Evolutionary conservation across 129 eudicot species (phyloP), one percentile per base, ranked within the genome.

Genomic region (Logfia minima): DNA sequence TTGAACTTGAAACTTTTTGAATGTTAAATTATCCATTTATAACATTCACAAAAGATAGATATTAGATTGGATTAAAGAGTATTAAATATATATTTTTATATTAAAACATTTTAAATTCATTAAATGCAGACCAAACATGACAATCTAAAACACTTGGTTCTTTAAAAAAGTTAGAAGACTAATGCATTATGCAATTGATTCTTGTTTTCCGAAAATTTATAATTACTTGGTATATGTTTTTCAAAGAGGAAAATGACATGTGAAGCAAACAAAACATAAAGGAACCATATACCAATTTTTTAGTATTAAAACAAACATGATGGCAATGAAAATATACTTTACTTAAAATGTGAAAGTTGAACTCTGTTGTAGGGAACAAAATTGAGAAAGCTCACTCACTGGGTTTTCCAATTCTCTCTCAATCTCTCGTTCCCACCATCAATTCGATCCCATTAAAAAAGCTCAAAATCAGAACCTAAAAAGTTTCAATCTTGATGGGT

Each of bases 401-500:
- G 72, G 66, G 72, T 65, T 79, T 79, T 72, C 74, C 64, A 58
- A 41, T 41, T 74, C 60, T 74, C 69, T 53, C 34, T 62, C 62
- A 62, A 77, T 72, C 45, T 37, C 60, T 72, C 74, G n/a, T 29
- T 22, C 45, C 26, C 75, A 68, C 45, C 61, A 66, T 66, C 24
- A 32, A 63, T 28, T 53, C 66, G 59, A 68, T 35, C 83, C 56
- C 62, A 21, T 19, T 1, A 58, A 22, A 22, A 21, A 58, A 58
- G 26, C 26, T n/a, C 37, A 52, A 55, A 26, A 51, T 5, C 14
- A 34, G 18, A 55, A 55, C 11, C 56, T 43, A 56, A 29, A 79
- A 67, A 14, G 75, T 68, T 23, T 23, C 14, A 32, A 66, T 23
- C 58, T 69, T 69, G 23, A 91, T 92, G 97, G 90, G 90, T 41